phyloP scores from a whole-genome alignment of 2,329 filamentous ascomycete species.

The Monilinia vaccinii-corymbosi region DNA sequence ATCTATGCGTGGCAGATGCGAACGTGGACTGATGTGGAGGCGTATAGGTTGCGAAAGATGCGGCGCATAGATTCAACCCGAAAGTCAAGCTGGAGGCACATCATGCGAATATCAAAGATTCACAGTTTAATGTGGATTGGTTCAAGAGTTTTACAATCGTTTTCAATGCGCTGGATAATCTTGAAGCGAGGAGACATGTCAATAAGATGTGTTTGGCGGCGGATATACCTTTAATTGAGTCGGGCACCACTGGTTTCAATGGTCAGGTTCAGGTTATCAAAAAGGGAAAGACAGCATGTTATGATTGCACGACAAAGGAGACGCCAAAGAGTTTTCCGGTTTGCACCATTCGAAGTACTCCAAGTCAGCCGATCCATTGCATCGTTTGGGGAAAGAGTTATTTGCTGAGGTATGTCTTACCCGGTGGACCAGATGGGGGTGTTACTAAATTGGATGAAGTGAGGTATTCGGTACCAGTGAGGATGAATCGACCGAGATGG shows the following conservation, averaged over 20 bases:
- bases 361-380: constrained; percentile 93
- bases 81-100: constrained; percentile 78
- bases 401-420: constrained; percentile 55
- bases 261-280: constrained; percentile 96
- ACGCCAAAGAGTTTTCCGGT: constrained; percentile 89
- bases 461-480: constrained; percentile 92
- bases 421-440: background rate
- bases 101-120: constrained; percentile 91
- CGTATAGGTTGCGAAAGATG: constrained; percentile 77
- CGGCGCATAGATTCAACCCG: constrained; percentile 83
- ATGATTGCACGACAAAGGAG: constrained; percentile 87
- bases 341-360: constrained; percentile 93
- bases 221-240: constrained; percentile 85
- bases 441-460: constrained; percentile 31
- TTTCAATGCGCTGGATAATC: constrained; percentile 94
- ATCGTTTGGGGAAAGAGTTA: constrained; percentile 99
- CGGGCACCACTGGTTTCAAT: constrained; percentile 94
- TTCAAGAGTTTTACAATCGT: constrained; percentile 76
- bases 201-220: constrained; percentile 96
- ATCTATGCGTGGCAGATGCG: background rate
- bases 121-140: constrained; percentile 78
- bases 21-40: constrained; percentile 11
- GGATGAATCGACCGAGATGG: constrained; percentile 70
- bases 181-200: constrained; percentile 88
- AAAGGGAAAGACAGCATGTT: constrained; percentile 86